phyloP scores from a whole-genome alignment of 169 alveolate species.

The Plasmodium knowlesi region DNA sequence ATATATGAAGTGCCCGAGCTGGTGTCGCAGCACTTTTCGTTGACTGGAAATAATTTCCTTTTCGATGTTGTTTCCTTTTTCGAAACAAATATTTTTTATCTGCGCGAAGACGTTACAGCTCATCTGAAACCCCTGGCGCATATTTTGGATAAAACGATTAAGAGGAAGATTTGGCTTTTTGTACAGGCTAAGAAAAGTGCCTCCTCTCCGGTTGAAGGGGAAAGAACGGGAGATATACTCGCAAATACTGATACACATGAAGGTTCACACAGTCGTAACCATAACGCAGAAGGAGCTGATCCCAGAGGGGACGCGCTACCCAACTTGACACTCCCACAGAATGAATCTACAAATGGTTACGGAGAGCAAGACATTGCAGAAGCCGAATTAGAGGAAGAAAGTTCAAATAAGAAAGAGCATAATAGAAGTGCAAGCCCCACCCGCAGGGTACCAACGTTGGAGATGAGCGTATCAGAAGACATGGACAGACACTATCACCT shows the following conservation, averaged over 20 bases:
- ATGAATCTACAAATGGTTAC: not conserved
- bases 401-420: not conserved
- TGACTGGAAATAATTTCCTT: constrained; percentile 24
- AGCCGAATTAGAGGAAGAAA: not conserved
- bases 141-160: constrained; percentile 27
- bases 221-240: not conserved
- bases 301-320: not conserved
- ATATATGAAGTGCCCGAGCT: constrained; percentile 22
- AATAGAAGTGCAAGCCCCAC: not conserved
- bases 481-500: constrained; percentile 14
- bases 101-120: constrained; percentile 30
- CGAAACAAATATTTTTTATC: not conserved
- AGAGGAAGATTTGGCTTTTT: constrained; percentile 27
- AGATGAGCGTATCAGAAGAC: not conserved
- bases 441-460: not conserved
- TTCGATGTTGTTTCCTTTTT: constrained; percentile 17
- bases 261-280: not conserved
- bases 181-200: not conserved
- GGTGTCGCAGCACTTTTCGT: constrained; percentile 29
- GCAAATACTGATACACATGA: not conserved
- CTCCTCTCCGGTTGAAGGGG: not conserved
- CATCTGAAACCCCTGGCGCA: constrained; percentile 27
- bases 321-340: not conserved
- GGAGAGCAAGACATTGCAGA: not conserved
- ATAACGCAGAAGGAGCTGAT: not conserved